These are phyloP conservation scores for Alternaria ethzedia DNA, from an alignment of 2,329 filamentous ascomycete genomes.

Conservation along the genomic window DNA sequence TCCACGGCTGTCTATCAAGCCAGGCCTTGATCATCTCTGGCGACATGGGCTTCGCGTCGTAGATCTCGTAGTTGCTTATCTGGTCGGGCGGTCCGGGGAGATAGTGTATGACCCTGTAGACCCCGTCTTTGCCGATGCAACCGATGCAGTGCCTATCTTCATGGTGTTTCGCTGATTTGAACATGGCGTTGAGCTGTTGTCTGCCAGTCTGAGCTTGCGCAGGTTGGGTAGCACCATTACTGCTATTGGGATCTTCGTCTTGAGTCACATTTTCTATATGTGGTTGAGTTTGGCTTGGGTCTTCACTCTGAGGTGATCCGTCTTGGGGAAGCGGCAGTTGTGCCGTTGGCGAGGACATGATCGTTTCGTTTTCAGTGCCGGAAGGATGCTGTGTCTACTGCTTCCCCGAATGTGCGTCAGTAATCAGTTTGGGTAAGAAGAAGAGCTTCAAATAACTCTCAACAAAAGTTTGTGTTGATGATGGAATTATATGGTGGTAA, in stretches of 20 bases:
- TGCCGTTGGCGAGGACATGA: no score
- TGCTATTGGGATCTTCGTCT: background rate
- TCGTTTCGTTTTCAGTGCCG: no score
- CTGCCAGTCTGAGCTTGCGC: background rate
- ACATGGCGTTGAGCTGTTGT: no score
- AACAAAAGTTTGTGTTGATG: no score
- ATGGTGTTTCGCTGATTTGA: background rate
- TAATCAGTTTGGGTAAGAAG: no score
- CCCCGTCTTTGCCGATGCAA: background rate
- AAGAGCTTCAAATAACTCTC: no score
- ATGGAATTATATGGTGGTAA: no score
- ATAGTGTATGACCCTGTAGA: background rate
- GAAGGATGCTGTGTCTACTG: no score
- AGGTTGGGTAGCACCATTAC: background rate
- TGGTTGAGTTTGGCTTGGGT: background rate
- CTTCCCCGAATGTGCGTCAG: no score
- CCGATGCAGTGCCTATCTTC: background rate
- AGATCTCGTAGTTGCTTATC: slow-evolving; percentile 1
- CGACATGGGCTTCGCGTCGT: slow-evolving; percentile 4
- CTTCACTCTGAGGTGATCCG: no score
- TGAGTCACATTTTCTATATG: background rate
- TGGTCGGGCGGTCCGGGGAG: slow-evolving; percentile 1
- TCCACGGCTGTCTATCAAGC: slow-evolving; percentile 2
- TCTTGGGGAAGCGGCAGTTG: no score
- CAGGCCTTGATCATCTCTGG: slow-evolving; percentile 6